Conservation (phyloP, 78 protist species). For the Diacronema lutheri region DNA sequence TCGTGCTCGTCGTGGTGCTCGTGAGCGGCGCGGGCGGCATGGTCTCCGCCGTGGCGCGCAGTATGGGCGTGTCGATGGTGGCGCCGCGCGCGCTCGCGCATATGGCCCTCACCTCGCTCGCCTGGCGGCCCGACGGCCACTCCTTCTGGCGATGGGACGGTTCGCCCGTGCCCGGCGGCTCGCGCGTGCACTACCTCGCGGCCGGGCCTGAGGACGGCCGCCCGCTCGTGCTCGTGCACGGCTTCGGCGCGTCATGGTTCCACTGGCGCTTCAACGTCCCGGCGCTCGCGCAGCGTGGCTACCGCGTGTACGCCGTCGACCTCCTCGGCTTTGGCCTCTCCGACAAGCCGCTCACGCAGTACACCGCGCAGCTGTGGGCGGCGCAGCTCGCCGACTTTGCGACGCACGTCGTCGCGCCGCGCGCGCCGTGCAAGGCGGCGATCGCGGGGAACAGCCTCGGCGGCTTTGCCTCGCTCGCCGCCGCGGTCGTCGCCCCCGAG, state of each 20-base stretch:
- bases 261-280: slow-evolving; percentile 8
- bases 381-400: not conserved
- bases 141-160: not conserved
- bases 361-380: not conserved
- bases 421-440: not conserved
- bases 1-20: no score
- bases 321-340: not conserved
- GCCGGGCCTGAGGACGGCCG: not conserved
- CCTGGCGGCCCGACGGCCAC: not conserved
- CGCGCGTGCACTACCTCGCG: not conserved
- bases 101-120: no score
- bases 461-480: not conserved
- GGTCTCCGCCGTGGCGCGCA: no score
- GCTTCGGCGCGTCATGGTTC: not conserved
- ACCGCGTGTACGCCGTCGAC: not conserved
- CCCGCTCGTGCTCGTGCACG: slow-evolving; percentile 2
- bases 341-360: not conserved
- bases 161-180: no score
- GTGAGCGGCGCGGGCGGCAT: no score
- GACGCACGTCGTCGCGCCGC: not conserved
- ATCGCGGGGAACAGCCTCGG: slow-evolving; percentile 4
- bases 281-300: not conserved
- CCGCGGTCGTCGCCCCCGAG: not conserved
- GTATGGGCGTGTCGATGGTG: no score
- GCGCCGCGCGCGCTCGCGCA: no score